These are phyloP conservation scores for Linnemannia schmuckeri DNA, from an alignment of 192 early-diverging fungal genomes.

Conservation along the genomic window DNA sequence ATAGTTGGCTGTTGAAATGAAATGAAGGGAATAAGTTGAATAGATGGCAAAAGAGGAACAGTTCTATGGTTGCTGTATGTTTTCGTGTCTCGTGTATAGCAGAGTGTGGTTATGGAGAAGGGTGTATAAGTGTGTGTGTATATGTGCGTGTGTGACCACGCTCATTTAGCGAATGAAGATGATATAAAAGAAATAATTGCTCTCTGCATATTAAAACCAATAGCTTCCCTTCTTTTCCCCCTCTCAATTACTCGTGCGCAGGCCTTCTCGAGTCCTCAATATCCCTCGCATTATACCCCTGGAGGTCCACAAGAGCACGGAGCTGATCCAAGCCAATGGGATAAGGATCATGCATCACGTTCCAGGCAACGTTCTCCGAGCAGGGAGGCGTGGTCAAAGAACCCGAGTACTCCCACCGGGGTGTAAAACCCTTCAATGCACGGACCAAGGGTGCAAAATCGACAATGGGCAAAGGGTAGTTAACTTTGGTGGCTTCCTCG, in stretches of 20 bases:
- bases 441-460: slow-evolving; percentile 19
- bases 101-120: no score
- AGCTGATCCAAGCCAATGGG: slow-evolving; percentile 50
- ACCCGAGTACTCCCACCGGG: slow-evolving; percentile 64
- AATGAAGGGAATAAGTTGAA: no score
- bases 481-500: slow-evolving; percentile 16
- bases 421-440: slow-evolving; percentile 6
- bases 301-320: slow-evolving; percentile 37
- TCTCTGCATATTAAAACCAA: not conserved
- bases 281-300: slow-evolving; percentile 62
- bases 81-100: no score
- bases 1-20: no score
- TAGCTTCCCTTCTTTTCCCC: not conserved
- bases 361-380: slow-evolving; percentile 70
- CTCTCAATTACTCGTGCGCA: not conserved
- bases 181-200: not conserved
- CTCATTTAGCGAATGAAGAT: no score
- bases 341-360: slow-evolving; percentile 55
- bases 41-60: no score
- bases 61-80: no score
- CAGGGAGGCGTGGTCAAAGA: slow-evolving; percentile 76
- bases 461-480: slow-evolving; percentile 24
- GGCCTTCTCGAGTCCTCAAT: slow-evolving; percentile 21
- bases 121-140: no score
- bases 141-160: no score